phyloP scores from a whole-genome alignment of 2,329 filamentous ascomycete genomes.

The Phaeosphaeriaceae sp. region DNA sequence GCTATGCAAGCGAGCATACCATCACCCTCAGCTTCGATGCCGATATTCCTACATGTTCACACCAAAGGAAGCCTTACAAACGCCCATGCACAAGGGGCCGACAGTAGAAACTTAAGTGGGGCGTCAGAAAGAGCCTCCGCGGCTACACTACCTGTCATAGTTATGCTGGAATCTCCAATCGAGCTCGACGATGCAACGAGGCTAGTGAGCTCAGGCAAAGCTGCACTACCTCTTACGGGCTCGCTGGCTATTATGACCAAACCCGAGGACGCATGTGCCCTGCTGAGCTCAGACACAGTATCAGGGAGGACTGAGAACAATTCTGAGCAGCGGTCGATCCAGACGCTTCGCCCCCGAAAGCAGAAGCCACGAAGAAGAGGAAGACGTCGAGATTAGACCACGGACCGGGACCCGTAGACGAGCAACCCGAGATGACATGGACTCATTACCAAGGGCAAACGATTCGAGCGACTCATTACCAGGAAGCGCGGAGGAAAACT shows the following conservation, averaged over 20 bases:
- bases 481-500: too few relatives aligned
- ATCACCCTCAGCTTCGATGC: background rate
- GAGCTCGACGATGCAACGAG: too few relatives aligned
- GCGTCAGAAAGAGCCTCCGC: background rate
- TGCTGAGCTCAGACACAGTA: too few relatives aligned
- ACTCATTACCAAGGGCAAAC: too few relatives aligned
- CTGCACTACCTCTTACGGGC: background rate
- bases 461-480: too few relatives aligned
- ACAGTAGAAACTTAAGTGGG: background rate
- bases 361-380: background rate
- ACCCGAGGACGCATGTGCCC: background rate
- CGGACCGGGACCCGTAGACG: background rate
- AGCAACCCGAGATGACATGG: background rate
- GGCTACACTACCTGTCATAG: too few relatives aligned
- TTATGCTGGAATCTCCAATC: too few relatives aligned
- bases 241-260: background rate
- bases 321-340: too few relatives aligned
- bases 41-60: background rate
- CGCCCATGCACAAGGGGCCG: background rate
- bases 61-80: background rate
- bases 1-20: too few relatives aligned
- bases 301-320: too few relatives aligned
- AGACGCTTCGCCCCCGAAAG: too few relatives aligned
- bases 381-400: background rate
- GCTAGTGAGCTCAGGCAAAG: too few relatives aligned